Base-by-base conservation (phyloP, 2,329 filamentous ascomycete genomes). In the Trichophyton mentagrophytes region DNA sequence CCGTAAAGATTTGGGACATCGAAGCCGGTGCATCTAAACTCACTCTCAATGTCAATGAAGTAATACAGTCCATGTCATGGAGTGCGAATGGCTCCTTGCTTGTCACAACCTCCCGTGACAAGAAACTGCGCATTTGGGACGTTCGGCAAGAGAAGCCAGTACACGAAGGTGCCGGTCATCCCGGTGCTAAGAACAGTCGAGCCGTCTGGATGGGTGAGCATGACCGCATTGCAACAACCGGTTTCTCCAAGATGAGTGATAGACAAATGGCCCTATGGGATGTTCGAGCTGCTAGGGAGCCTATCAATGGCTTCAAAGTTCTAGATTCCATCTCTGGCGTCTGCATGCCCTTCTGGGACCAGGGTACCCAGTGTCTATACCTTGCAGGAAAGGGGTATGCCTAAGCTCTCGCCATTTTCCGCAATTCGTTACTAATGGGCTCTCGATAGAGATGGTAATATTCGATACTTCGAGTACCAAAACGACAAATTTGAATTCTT, bases 331-430 rank as follows among this genome's bases (percentile, higher is more conserved):
- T 96, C 69, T 96, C 92, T 53, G 93, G 93, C 72, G 91, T 99
- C 63, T 95, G 90, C 81, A 96, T 99, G 89, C 93, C 93, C 36
- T 97, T 99, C 83, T 99, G 93, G 93, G 93, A 99, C 72, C 92
- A 97, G 63, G 90, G 91, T 63, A 96, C 89, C 59, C 90, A 93
- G 77, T 95, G 90, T 73, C 80, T 99, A 70, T 99, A 96, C 76
- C 82, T 99, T 71, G 93, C 93, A 69, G 93, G 93, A 72, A 97
- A 97, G 80, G 93, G 92, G 89, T 92, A 76, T 79, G 87, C 76
- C 40, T 2, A 42, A 33, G 44, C 27, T 7, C 15, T 38, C 53
- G 25, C 20, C n/a, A 36, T 5, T 33, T 33, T 36, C 65, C 70
- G 51, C 69, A 61, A 25, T 17, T 56, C 49, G 30, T 33, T 6